These are phyloP conservation scores for Ambrosia trifida DNA, from an alignment of 129 eudicot genomes.

Conservation along the genomic window DNA sequence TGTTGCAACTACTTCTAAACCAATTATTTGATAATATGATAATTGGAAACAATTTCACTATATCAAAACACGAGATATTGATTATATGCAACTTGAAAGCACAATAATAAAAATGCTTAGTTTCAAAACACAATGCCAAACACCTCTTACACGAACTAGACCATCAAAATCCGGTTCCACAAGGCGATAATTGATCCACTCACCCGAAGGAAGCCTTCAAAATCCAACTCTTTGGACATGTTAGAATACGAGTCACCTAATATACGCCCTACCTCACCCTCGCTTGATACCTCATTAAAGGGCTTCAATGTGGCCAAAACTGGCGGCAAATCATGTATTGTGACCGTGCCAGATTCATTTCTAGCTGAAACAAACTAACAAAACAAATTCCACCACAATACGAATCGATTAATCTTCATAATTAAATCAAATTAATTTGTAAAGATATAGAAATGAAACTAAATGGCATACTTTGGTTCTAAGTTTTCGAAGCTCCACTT, in stretches of 20 bases:
- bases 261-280: constrained; percentile 40
- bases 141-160: background rate
- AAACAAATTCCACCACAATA: background rate
- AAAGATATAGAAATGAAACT: background rate
- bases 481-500: constrained; percentile 70
- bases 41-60: background rate
- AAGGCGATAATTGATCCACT: constrained; percentile 20
- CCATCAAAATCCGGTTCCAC: background rate
- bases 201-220: constrained; percentile 65
- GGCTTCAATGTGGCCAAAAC: constrained; percentile 59
- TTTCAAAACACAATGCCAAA: constrained; percentile 15
- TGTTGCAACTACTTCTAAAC: background rate
- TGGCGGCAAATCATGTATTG: constrained; percentile 56
- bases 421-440: background rate
- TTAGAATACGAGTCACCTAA: constrained; percentile 49
- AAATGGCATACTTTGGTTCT: constrained; percentile 52
- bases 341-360: constrained; percentile 52
- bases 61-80: background rate
- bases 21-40: background rate
- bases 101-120: background rate
- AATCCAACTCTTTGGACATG: constrained; percentile 54
- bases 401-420: background rate
- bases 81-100: constrained; percentile 6
- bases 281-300: constrained; percentile 41
- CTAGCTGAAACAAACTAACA: constrained; percentile 57